phyloP scores from a whole-genome alignment of 495 filamentous ascomycete genomes.

The Penicillium dipodomyicola region DNA sequence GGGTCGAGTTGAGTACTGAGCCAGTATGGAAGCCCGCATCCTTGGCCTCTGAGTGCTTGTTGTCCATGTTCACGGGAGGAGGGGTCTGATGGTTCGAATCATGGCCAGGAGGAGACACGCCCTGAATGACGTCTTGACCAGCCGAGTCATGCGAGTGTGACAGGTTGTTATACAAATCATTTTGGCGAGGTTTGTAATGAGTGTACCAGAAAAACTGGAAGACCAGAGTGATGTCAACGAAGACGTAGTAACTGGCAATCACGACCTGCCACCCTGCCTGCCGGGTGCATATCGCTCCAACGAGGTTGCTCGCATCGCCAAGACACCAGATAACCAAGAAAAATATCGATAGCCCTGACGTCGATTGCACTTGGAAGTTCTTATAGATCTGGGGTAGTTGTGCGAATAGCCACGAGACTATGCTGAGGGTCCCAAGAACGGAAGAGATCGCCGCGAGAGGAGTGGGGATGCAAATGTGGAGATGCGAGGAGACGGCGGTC shows the following conservation, averaged over 20 bases:
- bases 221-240: slow-evolving; percentile 62
- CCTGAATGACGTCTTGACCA: slow-evolving; percentile 29
- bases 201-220: slow-evolving; percentile 70
- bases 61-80: slow-evolving; percentile 22
- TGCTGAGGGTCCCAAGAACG: slow-evolving; percentile 61
- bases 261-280: slow-evolving; percentile 72
- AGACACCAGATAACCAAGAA: slow-evolving; percentile 70
- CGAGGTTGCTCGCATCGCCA: slow-evolving; percentile 66
- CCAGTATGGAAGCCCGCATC: slow-evolving; percentile 34
- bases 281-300: slow-evolving; percentile 62
- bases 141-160: slow-evolving; percentile 25
- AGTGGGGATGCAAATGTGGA: slow-evolving; percentile 67
- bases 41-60: slow-evolving; percentile 27
- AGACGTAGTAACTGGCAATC: slow-evolving; percentile 66
- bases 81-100: slow-evolving; percentile 14
- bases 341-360: slow-evolving; percentile 64
- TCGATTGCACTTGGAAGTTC: slow-evolving; percentile 64
- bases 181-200: slow-evolving; percentile 40
- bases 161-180: slow-evolving; percentile 30
- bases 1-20: slow-evolving; percentile 17
- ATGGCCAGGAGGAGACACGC: slow-evolving; percentile 29
- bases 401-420: slow-evolving; percentile 73
- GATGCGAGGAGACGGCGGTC: slow-evolving; percentile 53
- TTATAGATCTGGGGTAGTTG: slow-evolving; percentile 74
- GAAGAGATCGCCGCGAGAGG: slow-evolving; percentile 65